Conservation (phyloP, 345 rosid genomes). For the Rhodamnia rubescens region DNA sequence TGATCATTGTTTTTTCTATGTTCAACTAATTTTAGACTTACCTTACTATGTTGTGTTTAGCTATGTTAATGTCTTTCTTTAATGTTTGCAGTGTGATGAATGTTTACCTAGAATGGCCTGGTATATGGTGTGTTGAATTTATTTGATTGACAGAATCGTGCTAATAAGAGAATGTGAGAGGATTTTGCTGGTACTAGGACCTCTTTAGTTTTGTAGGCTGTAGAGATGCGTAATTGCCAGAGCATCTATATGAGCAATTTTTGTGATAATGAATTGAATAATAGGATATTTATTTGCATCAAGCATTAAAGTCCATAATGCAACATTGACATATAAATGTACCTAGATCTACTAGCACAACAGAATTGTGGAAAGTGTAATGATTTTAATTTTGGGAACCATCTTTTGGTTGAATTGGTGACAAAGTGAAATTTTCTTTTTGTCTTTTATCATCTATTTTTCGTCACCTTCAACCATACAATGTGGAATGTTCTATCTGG, state of each 20-base stretch:
- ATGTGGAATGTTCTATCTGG: not conserved
- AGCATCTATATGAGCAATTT: not conserved
- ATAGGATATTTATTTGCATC: not conserved
- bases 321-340: not conserved
- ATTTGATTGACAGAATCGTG: not conserved
- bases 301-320: not conserved
- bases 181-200: not conserved
- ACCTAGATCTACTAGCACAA: not conserved
- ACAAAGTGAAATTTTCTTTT: not conserved
- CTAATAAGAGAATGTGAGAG: not conserved
- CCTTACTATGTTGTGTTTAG: not conserved
- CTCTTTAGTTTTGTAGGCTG: not conserved
- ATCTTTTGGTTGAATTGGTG: not conserved
- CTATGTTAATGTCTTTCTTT: not conserved
- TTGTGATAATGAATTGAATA: not conserved
- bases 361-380: not conserved
- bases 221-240: not conserved
- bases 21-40: not conserved
- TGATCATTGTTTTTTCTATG: not conserved
- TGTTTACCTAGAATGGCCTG: not conserved
- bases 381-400: not conserved
- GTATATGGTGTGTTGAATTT: not conserved
- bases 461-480: not conserved
- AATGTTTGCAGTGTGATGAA: not conserved
- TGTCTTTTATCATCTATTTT: not conserved